phyloP scores from a whole-genome alignment of 768 basidiomycete genomes.

The Termitomyces sp. region DNA sequence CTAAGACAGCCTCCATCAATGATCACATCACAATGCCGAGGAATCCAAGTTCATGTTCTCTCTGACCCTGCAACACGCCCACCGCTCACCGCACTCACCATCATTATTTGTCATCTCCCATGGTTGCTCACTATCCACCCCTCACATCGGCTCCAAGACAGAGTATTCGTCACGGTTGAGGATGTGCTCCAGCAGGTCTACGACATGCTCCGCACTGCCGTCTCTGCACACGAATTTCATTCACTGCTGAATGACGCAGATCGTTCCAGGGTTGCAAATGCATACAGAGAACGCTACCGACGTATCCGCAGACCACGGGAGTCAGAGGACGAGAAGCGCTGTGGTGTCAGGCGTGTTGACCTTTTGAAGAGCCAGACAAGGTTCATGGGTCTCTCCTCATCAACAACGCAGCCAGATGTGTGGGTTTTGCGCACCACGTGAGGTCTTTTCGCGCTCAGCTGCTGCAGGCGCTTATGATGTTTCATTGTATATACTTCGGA shows the following conservation, averaged over 20 bases:
- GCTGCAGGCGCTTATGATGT: not conserved
- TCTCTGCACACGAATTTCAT: conserved; percentile 37
- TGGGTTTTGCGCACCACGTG: conserved; percentile 20
- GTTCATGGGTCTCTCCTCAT: conserved; percentile 36
- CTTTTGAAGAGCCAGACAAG: conserved; percentile 40
- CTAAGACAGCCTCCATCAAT: conserved; percentile 21
- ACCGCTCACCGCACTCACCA: too few relatives aligned
- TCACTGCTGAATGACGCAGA: conserved; percentile 24
- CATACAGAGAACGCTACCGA: conserved; percentile 42
- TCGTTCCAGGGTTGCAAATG: too few relatives aligned
- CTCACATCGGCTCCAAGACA: too few relatives aligned
- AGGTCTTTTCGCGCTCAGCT: not conserved
- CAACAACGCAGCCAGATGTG: conserved; percentile 23
- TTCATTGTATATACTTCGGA: not conserved
- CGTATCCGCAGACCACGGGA: conserved; percentile 25
- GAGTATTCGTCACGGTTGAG: conserved; percentile 25
- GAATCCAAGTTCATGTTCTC: conserved; percentile 19
- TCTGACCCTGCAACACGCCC: conserved; percentile 29
- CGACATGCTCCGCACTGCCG: conserved; percentile 33
- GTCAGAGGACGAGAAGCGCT: conserved; percentile 38
- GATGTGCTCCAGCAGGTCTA: conserved; percentile 30
- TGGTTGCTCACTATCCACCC: too few relatives aligned
- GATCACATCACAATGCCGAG: conserved; percentile 15
- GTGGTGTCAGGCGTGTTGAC: conserved; percentile 54
- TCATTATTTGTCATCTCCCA: too few relatives aligned